These are phyloP conservation scores for Prunus yedoensis DNA, from an alignment of 331 rosid genomes.

Conservation along the genomic window DNA sequence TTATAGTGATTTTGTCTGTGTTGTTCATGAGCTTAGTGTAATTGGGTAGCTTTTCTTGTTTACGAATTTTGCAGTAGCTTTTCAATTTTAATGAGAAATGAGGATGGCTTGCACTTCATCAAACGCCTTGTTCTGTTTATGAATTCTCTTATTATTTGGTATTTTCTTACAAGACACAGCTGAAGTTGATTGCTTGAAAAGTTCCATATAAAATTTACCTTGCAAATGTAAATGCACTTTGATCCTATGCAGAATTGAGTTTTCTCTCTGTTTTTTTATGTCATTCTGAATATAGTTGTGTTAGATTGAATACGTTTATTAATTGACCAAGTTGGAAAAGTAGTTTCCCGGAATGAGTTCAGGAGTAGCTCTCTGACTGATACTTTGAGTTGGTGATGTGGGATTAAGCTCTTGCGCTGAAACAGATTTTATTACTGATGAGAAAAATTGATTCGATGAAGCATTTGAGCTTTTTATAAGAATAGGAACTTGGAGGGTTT, in stretches of 20 bases:
- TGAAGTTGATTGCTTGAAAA: neutral
- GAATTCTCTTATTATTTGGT: neutral
- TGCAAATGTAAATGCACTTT: neutral
- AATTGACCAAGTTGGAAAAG: neutral
- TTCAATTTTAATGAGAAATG: neutral
- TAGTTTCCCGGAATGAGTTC: neutral
- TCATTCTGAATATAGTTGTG: neutral
- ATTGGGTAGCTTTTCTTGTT: too few relatives aligned
- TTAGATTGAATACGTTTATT: neutral
- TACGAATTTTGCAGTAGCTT: too few relatives aligned
- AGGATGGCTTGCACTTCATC: neutral
- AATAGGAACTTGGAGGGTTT: neutral
- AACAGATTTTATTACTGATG: neutral
- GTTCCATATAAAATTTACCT: neutral
- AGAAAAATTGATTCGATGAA: neutral
- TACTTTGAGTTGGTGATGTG: neutral
- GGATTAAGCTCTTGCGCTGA: too few relatives aligned
- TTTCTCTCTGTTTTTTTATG: too few relatives aligned
- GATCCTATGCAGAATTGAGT: neutral
- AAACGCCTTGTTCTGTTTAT: neutral
- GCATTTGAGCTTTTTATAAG: neutral
- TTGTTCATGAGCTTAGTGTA: too few relatives aligned
- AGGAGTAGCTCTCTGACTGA: neutral
- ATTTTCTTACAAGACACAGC: too few relatives aligned
- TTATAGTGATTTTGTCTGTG: too few relatives aligned